Conservation (phyloP, 2,329 filamentous ascomycete genomes). For the Nigrospora osmanthi region DNA sequence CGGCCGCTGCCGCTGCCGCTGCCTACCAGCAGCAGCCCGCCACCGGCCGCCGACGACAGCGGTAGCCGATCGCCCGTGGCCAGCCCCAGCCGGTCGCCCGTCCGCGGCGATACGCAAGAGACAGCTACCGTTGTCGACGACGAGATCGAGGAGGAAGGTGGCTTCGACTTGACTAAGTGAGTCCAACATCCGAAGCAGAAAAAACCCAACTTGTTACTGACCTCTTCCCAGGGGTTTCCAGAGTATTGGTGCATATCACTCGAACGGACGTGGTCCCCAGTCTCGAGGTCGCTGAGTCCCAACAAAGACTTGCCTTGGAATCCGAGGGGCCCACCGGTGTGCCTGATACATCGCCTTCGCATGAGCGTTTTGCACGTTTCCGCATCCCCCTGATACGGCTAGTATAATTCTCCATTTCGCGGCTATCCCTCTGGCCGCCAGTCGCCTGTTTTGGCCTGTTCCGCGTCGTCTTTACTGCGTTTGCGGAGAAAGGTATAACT, state of each 20-base stretch:
- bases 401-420: too few species aligned
- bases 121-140: slow-evolving; percentile 26
- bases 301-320: too few species aligned
- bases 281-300: too few species aligned
- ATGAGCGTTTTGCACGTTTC: too few species aligned
- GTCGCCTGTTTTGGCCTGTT: too few species aligned
- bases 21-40: slow-evolving; percentile 52
- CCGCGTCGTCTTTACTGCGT: too few species aligned
- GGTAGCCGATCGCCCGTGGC: slow-evolving; percentile 36
- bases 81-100: slow-evolving; percentile 37
- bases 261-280: slow-evolving; percentile 11
- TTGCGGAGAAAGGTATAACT: too few species aligned
- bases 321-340: too few species aligned
- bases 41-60: slow-evolving; percentile 26
- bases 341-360: too few species aligned
- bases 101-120: slow-evolving; percentile 21
- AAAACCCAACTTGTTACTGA: slow-evolving; percentile 18
- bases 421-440: too few species aligned
- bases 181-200: slow-evolving; percentile 9
- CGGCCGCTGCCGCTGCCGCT: slow-evolving; percentile 15
- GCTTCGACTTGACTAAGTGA: slow-evolving; percentile 53
- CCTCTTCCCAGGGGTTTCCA: slow-evolving; percentile 47
- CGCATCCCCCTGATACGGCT: too few species aligned
- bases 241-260: slow-evolving; percentile 56
- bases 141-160: slow-evolving; percentile 40